Conservation (phyloP, 2,329 filamentous ascomycete genomes). For the Trichophyton mentagrophytes region DNA sequence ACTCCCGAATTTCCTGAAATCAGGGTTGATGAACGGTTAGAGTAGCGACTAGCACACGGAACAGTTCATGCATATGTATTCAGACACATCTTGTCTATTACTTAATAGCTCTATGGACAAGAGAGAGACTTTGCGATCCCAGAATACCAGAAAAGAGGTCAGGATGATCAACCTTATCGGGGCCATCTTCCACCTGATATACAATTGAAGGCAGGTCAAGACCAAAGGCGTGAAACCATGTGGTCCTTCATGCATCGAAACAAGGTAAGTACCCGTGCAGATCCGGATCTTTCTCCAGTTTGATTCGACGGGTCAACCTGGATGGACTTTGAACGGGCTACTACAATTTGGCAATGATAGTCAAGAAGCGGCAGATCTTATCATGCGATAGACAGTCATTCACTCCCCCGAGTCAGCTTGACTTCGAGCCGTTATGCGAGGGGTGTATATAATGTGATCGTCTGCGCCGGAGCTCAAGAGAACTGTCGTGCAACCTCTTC, state of each 20-base stretch:
- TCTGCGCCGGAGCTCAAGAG: background rate
- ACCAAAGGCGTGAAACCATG: background rate
- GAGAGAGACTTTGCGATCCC: too few relatives aligned
- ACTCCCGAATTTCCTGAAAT: too few relatives aligned
- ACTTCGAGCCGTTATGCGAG: background rate
- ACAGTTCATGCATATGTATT: too few relatives aligned
- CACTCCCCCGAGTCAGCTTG: background rate
- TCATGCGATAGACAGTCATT: background rate
- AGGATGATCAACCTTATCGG: too few relatives aligned
- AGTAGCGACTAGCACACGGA: too few relatives aligned
- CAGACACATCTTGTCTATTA: too few relatives aligned
- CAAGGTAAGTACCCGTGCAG: background rate
- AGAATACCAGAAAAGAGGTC: too few relatives aligned
- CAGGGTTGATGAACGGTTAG: too few relatives aligned
- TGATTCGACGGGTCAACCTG: background rate
- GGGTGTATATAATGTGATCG: background rate
- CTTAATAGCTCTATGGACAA: too few relatives aligned
- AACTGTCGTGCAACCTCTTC: background rate
- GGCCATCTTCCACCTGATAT: background rate
- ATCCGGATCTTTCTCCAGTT: background rate
- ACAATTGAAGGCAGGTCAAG: background rate
- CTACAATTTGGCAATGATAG: background rate
- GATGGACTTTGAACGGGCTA: background rate
- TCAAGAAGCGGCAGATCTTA: background rate
- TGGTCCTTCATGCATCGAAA: background rate